Evolutionary conservation across 768 basidiomycete species (phyloP).

Genomic region (Daedaleopsis sinensis): DNA sequence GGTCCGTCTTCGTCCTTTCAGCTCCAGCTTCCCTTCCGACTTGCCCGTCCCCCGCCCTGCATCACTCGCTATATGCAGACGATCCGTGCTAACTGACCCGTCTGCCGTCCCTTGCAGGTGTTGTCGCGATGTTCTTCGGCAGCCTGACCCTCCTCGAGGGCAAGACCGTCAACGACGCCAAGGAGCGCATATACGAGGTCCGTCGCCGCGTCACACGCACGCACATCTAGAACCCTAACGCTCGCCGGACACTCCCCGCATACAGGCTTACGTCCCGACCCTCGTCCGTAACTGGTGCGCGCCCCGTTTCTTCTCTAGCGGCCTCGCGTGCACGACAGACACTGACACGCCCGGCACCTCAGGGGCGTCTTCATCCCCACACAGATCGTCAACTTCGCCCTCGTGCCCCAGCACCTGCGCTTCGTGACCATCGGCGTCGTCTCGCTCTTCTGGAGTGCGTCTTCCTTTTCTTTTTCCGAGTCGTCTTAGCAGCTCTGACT

Average conservation of each 20-base stretch:
- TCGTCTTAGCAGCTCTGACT: too few relatives aligned
- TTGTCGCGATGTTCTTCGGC: conserved; percentile 63
- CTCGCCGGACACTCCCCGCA: not conserved
- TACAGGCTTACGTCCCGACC: conserved; percentile 70
- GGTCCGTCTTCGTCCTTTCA: conserved; percentile 43
- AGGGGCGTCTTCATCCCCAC: conserved; percentile 79
- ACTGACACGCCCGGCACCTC: too few relatives aligned
- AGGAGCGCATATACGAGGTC: conserved; percentile 46
- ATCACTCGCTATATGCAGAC: too few relatives aligned
- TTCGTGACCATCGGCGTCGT: conserved; percentile 77
- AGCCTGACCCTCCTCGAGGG: conserved; percentile 84
- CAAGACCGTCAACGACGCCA: conserved; percentile 55
- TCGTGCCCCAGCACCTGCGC: conserved; percentile 78
- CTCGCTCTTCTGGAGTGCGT: conserved; percentile 83
- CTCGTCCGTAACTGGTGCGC: conserved; percentile 75
- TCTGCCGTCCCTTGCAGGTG: conserved; percentile 31
- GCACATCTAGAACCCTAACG: too few relatives aligned
- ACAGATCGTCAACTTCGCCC: conserved; percentile 76
- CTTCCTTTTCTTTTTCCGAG: not conserved
- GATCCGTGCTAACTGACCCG: too few relatives aligned
- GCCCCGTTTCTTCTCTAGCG: not conserved
- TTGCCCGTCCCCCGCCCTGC: too few relatives aligned
- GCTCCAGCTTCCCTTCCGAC: too few relatives aligned
- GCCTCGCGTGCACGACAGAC: not conserved
- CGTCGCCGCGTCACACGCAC: conserved; percentile 6